A percentile compares a stretch with the other conserved stretches of the same genome.
These are phyloP conservation scores for Plasmodium chabaudi DNA, from an alignment of 169 alveolate species.

Conservation along the genomic window DNA sequence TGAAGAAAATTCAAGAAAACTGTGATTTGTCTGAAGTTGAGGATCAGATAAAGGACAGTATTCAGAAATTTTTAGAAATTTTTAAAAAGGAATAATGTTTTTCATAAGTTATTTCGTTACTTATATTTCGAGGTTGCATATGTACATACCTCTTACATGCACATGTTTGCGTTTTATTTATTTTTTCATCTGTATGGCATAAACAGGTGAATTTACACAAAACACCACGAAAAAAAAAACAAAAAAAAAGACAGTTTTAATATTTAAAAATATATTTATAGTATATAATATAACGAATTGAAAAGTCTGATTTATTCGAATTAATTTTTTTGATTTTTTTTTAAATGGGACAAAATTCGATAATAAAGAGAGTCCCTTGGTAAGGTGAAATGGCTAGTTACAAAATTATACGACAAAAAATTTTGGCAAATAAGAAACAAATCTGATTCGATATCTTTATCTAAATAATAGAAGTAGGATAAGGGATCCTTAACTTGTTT, in stretches of 20 bases:
- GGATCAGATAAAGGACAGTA: constrained; percentile 62
- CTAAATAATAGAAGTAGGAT: constrained; percentile 1
- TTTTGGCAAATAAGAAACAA: constrained; percentile 22
- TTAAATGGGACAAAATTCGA: constrained; percentile 6
- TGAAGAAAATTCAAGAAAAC: constrained; percentile 47
- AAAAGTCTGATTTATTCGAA: background rate
- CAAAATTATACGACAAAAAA: constrained; percentile 41
- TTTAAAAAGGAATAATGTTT: constrained; percentile 3
- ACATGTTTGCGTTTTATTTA: too few relatives aligned
- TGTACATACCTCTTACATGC: too few relatives aligned
- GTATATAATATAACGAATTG: too few relatives aligned
- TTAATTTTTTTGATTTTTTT: background rate
- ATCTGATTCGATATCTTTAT: background rate
- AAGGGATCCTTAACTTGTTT: background rate
- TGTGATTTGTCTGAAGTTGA: constrained; percentile 62
- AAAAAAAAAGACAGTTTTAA: too few relatives aligned
- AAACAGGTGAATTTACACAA: too few relatives aligned
- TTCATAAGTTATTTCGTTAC: too few relatives aligned
- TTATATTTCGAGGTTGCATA: too few relatives aligned
- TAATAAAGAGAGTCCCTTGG: constrained; percentile 34
- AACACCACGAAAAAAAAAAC: too few relatives aligned
- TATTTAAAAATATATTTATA: too few relatives aligned
- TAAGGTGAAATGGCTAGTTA: background rate
- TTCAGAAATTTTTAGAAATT: constrained; percentile 41
- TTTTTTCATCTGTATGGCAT: too few relatives aligned